Evolutionary conservation across 495 filamentous ascomycete genomes (phyloP).

Genomic region (Aspergillus taichungensis): DNA sequence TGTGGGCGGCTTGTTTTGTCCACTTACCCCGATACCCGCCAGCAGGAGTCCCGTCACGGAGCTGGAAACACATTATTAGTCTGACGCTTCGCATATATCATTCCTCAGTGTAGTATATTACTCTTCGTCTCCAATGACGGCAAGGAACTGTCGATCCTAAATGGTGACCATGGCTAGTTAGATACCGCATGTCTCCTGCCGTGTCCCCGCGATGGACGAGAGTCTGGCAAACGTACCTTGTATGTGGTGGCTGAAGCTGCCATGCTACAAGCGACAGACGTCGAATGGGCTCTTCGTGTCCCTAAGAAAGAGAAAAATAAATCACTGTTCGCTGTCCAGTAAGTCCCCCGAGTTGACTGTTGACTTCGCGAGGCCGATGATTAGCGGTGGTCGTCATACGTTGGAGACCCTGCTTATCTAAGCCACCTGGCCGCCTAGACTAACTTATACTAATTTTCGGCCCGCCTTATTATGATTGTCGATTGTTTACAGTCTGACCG

Average conservation of each 20-base stretch:
- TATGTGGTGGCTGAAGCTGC: slow-evolving; percentile 27
- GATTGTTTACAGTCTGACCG: too few relatives aligned
- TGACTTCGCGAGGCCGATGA: too few relatives aligned
- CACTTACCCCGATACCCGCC: slow-evolving; percentile 84
- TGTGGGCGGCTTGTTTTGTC: neutral
- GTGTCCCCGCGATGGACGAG: neutral
- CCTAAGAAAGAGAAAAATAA: too few relatives aligned
- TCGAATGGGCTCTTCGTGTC: neutral
- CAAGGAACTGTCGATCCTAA: slow-evolving; percentile 88
- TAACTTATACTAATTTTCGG: too few relatives aligned
- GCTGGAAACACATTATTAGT: slow-evolving; percentile 42
- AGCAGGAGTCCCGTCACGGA: slow-evolving; percentile 91
- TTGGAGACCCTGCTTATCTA: too few relatives aligned
- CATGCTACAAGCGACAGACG: slow-evolving; percentile 17
- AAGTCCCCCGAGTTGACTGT: neutral
- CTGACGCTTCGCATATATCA: too few relatives aligned
- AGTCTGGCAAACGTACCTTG: slow-evolving; percentile 25
- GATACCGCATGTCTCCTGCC: neutral
- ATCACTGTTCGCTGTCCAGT: too few relatives aligned
- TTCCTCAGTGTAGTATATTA: slow-evolving; percentile 21
- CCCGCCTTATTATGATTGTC: too few relatives aligned
- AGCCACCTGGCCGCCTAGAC: too few relatives aligned
- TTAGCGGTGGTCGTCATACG: too few relatives aligned
- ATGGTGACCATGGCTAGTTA: slow-evolving; percentile 4
- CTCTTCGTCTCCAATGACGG: slow-evolving; percentile 95